Conservation (phyloP, 2,329 filamentous ascomycete genomes). For the Calonectria crousiana region DNA sequence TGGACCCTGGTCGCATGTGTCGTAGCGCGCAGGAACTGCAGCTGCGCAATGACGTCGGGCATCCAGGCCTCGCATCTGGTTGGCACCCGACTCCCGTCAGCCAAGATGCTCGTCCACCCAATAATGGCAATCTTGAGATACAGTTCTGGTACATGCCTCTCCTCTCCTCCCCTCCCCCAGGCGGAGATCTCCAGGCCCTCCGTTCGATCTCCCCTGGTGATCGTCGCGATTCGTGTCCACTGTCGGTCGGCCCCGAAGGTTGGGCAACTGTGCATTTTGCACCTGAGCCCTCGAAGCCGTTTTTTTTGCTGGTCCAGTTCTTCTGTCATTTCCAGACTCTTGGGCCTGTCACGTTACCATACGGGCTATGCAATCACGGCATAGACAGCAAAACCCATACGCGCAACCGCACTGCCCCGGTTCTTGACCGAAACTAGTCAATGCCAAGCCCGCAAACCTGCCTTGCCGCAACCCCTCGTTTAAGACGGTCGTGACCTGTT, state of each 20-base stretch:
- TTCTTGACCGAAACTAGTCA: background rate
- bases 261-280: slow-evolving; percentile 32
- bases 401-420: background rate
- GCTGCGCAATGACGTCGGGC: slow-evolving; percentile 41
- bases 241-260: slow-evolving; percentile 37
- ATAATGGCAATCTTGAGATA: slow-evolving; percentile 14
- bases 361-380: background rate
- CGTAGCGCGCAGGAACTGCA: slow-evolving; percentile 36
- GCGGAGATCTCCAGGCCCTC: slow-evolving; percentile 23
- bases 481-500: background rate
- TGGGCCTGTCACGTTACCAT: background rate
- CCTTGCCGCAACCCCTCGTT: background rate
- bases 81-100: slow-evolving; percentile 26
- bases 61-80: slow-evolving; percentile 25
- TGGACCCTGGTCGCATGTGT: slow-evolving; percentile 29
- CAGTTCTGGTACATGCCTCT: background rate
- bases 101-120: slow-evolving; percentile 22
- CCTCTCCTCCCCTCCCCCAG: slow-evolving; percentile 19
- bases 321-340: slow-evolving; percentile 11
- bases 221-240: slow-evolving; percentile 31
- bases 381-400: background rate
- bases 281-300: slow-evolving; percentile 30
- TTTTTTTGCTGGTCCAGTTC: slow-evolving; percentile 22
- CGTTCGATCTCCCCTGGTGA: slow-evolving; percentile 33
- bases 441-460: background rate